Percentiles rank a stretch among this genome's conserved stretches.
Evolutionary conservation across 192 early-diverging fungal genomes (phyloP).

Genomic region (Chytriomyces hyalinus): DNA sequence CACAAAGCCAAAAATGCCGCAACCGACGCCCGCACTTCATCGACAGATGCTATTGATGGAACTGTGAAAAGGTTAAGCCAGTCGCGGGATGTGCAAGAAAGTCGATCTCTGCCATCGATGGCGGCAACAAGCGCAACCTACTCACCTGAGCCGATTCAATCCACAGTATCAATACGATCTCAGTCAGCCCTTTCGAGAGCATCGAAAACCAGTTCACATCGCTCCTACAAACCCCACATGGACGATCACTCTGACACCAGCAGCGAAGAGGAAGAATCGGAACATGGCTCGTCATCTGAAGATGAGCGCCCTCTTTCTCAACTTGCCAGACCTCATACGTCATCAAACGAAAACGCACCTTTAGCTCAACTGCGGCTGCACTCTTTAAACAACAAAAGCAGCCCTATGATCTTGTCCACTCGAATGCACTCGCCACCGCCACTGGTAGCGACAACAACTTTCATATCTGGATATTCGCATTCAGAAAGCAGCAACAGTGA

Average conservation of each 20-base stretch:
- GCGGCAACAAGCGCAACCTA: neutral
- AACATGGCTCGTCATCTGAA: neutral
- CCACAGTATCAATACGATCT: no score
- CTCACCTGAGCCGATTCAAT: no score
- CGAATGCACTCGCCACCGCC: neutral
- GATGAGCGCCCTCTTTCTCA: constrained; percentile 9
- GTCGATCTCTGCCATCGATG: neutral
- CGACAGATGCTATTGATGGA: no score
- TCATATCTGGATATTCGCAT: neutral
- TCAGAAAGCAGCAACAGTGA: constrained; percentile 13
- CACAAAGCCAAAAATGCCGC: neutral
- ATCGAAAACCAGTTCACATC: neutral
- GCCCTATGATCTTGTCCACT: neutral
- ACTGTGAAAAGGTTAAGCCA: no score
- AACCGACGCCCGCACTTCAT: no score
- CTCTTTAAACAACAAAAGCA: neutral
- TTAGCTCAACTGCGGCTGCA: neutral
- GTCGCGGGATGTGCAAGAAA: neutral
- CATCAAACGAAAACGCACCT: constrained; percentile 2
- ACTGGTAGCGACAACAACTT: neutral
- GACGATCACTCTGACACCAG: neutral
- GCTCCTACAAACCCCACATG: no score
- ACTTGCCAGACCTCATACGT: neutral
- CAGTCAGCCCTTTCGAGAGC: neutral
- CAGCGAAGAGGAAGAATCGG: constrained; percentile 15